phyloP scores from a whole-genome alignment of 2,329 filamentous ascomycete species.

The Stenocarpella maydis region DNA sequence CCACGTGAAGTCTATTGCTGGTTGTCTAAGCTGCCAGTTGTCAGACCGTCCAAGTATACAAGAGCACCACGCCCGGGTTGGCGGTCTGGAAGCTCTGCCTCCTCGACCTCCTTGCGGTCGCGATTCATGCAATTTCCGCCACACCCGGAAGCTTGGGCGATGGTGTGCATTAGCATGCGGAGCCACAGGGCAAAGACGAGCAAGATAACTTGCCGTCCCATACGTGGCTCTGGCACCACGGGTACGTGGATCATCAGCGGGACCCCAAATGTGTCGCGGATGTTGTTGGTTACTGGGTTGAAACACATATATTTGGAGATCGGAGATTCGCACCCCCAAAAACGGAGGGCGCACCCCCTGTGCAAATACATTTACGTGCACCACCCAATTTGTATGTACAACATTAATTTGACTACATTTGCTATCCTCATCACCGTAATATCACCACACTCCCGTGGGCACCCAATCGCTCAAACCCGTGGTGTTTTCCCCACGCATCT shows the following conservation, averaged over 20 bases:
- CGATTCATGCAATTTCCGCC: background rate
- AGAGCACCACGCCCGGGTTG: background rate
- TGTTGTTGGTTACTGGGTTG: background rate
- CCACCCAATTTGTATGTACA: too few species aligned
- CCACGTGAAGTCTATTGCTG: too few species aligned
- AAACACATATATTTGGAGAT: slow-evolving; percentile 1
- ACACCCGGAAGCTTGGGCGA: background rate
- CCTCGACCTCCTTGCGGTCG: background rate
- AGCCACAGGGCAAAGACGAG: background rate
- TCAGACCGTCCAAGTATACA: background rate
- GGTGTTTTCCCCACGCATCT: too few species aligned
- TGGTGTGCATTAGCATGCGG: background rate
- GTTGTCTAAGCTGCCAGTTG: background rate
- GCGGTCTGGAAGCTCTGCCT: background rate
- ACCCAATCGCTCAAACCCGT: too few species aligned
- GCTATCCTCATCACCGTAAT: too few species aligned
- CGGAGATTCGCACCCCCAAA: too few species aligned
- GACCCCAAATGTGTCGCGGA: background rate
- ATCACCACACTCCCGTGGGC: too few species aligned
- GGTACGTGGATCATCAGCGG: background rate
- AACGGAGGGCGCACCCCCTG: too few species aligned
- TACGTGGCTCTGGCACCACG: background rate
- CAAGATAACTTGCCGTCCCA: background rate
- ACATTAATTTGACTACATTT: too few species aligned
- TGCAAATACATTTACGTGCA: too few species aligned